Conservation (phyloP, 192 early-diverging fungal species). For the Dimargaris cristalligena region DNA sequence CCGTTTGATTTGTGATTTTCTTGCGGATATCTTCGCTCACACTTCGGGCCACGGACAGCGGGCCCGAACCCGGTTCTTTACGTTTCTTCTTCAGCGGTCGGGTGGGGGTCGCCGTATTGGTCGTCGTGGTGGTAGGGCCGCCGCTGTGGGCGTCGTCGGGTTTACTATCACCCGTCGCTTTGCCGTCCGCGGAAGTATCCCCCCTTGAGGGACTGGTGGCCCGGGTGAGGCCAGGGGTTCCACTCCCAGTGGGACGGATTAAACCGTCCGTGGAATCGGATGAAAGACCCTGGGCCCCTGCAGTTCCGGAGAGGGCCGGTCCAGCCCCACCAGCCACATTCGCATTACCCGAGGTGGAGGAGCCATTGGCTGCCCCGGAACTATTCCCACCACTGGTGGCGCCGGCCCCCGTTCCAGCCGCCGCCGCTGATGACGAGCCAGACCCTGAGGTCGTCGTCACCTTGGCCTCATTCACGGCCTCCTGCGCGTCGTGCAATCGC, state of each 20-base stretch:
- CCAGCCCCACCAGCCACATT: background rate
- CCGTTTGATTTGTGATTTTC: constrained; percentile 39
- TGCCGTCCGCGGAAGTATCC: background rate
- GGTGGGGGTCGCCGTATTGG: constrained; percentile 14
- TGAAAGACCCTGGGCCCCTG: no score
- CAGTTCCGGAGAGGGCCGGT: background rate
- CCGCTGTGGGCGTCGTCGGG: constrained; percentile 15
- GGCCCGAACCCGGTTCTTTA: constrained; percentile 21
- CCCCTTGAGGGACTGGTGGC: background rate
- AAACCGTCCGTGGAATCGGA: no score
- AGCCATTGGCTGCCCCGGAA: no score
- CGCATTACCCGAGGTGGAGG: background rate
- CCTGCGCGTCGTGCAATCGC: constrained; percentile 17
- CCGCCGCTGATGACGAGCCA: no score
- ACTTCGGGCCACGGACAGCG: constrained; percentile 23
- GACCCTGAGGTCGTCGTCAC: no score
- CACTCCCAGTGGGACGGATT: no score
- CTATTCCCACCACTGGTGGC: background rate
- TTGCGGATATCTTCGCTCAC: constrained; percentile 31
- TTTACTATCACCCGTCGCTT: constrained; percentile 14
- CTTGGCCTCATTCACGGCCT: no score
- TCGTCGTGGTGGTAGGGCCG: constrained; percentile 11
- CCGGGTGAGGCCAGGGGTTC: no score
- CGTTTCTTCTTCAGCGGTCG: constrained; percentile 28
- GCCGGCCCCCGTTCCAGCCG: no score